phyloP scores from a whole-genome alignment of 805 yeast species.

The Candida nonsorbophila region DNA sequence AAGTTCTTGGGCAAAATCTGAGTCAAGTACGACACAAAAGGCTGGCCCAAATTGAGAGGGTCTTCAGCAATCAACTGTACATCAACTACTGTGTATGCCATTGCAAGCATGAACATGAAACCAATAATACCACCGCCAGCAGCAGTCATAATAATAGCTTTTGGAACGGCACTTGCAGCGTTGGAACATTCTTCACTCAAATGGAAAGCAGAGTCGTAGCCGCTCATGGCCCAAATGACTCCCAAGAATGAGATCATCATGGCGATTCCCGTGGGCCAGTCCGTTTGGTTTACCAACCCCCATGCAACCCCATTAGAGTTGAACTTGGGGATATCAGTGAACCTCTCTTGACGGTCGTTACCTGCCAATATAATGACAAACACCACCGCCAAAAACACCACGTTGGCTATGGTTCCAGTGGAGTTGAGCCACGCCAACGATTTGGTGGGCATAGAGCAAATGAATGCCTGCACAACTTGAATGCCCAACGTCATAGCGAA shows the following conservation, averaged over 20 bases:
- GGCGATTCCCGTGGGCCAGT: slow-evolving; percentile 59
- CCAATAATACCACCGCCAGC: slow-evolving; percentile 52
- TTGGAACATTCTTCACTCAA: slow-evolving; percentile 68
- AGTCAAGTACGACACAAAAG: slow-evolving; percentile 49
- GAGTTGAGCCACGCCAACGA: slow-evolving; percentile 49
- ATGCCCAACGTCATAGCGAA: slow-evolving; percentile 51
- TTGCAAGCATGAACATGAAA: slow-evolving; percentile 52
- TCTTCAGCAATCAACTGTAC: slow-evolving; percentile 41
- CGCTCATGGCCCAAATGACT: slow-evolving; percentile 70
- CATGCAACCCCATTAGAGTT: slow-evolving; percentile 48
- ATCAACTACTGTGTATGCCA: slow-evolving; percentile 56
- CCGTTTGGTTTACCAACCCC: slow-evolving; percentile 53
- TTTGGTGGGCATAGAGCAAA: slow-evolving; percentile 51
- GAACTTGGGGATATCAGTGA: slow-evolving; percentile 28
- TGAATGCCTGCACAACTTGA: slow-evolving; percentile 39
- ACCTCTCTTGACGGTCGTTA: slow-evolving; percentile 34
- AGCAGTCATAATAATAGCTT: slow-evolving; percentile 58
- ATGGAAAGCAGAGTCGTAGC: slow-evolving; percentile 73
- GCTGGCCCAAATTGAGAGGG: slow-evolving; percentile 50
- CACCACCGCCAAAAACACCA: slow-evolving; percentile 45
- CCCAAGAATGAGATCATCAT: slow-evolving; percentile 53
- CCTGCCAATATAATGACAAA: slow-evolving; percentile 51
- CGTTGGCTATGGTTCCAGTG: slow-evolving; percentile 44
- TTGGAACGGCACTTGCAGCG: slow-evolving; percentile 61
- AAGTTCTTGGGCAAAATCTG: slow-evolving; percentile 42